Evolutionary conservation across 2,329 filamentous ascomycete species (phyloP).

Genomic region (Apiospora koreana): DNA sequence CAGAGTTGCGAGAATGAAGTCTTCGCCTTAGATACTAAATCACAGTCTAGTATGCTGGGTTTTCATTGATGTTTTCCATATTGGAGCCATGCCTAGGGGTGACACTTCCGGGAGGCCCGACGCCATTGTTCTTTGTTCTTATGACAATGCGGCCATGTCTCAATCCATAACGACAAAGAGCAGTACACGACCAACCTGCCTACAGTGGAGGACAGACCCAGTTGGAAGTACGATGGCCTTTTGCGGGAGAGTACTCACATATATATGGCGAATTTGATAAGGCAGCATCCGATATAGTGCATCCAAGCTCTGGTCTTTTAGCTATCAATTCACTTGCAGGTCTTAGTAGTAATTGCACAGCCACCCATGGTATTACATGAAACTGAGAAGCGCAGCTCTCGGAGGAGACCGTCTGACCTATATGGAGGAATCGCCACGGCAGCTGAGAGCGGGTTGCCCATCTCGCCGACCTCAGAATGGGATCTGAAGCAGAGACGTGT

Average conservation of each 20-base stretch:
- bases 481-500: conserved; percentile 8
- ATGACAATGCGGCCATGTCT: not conserved
- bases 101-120: not conserved
- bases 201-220: not conserved
- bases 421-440: conserved; percentile 7
- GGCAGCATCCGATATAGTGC: not conserved
- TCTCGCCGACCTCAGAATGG: conserved; percentile 12
- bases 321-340: not conserved
- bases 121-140: not conserved
- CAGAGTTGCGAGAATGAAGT: not conserved
- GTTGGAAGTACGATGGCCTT: not conserved
- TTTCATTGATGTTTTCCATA: not conserved
- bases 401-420: conserved; percentile 26
- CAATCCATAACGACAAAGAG: not conserved
- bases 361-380: not conserved
- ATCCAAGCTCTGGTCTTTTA: not conserved
- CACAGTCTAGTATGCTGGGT: no score
- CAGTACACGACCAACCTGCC: not conserved
- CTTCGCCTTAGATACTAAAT: not conserved
- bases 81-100: not conserved
- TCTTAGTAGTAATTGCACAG: not conserved
- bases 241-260: not conserved
- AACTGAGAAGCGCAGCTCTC: not conserved
- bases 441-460: not conserved
- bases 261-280: no score